Evolutionary conservation across 495 filamentous ascomycete species (phyloP).

Genomic region (Neurospora sp.): DNA sequence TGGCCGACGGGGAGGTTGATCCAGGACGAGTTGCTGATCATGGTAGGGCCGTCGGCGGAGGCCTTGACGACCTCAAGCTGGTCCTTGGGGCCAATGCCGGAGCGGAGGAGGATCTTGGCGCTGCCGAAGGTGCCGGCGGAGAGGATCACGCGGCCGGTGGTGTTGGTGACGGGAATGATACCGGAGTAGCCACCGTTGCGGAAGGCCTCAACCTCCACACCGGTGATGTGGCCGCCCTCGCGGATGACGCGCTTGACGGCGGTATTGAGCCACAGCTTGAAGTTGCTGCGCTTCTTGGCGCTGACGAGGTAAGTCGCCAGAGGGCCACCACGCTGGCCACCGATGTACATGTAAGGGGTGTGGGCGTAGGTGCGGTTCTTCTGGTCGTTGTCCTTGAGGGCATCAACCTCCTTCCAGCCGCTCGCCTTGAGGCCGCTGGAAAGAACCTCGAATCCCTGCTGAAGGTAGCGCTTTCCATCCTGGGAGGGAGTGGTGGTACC

Average conservation of each 20-base stretch:
- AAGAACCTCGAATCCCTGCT: constrained; percentile 53
- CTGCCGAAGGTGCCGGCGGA: constrained; percentile 63
- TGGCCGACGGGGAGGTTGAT: constrained; percentile 66
- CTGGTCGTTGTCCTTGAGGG: constrained; percentile 47
- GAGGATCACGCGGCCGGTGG: constrained; percentile 56
- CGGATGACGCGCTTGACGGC: constrained; percentile 57
- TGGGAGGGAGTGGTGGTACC: constrained; percentile 56
- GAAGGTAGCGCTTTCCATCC: constrained; percentile 60
- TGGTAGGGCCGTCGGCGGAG: constrained; percentile 42
- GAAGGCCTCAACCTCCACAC: constrained; percentile 56
- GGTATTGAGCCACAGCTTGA: constrained; percentile 56
- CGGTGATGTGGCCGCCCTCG: constrained; percentile 48
- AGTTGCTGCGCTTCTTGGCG: constrained; percentile 51
- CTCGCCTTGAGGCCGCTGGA: constrained; percentile 40
- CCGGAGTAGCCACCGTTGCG: constrained; percentile 45
- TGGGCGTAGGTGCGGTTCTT: constrained; percentile 60
- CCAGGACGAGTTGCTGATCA: constrained; percentile 47
- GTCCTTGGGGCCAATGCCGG: constrained; percentile 56
- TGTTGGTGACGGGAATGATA: constrained; percentile 46
- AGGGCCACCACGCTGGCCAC: constrained; percentile 60
- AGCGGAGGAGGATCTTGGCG: constrained; percentile 53
- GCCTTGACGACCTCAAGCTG: constrained; percentile 47
- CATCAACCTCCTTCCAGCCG: constrained; percentile 53
- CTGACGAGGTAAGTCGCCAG: constrained; percentile 63
- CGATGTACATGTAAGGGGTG: constrained; percentile 58